Percentiles rank a stretch among this genome's conserved stretches.
These are phyloP conservation scores for Colletotrichum caudatum DNA, from an alignment of 2,329 filamentous ascomycete species.

Conservation along the genomic window DNA sequence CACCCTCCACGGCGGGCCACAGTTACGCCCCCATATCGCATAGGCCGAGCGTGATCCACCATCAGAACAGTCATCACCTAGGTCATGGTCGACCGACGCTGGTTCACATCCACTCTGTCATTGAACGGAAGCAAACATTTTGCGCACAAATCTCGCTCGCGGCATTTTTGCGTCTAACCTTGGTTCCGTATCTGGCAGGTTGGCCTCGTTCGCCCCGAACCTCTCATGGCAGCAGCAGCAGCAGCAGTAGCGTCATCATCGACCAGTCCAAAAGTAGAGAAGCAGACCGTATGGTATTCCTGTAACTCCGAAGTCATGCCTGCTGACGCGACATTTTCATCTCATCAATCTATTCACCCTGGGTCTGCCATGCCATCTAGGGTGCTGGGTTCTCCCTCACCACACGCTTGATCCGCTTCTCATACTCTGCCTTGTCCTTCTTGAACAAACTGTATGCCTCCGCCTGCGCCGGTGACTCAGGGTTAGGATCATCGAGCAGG, in stretches of 20 bases:
- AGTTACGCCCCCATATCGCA: constrained; percentile 19
- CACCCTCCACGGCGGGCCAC: constrained; percentile 23
- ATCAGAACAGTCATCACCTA: constrained; percentile 15
- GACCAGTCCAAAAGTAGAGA: constrained; percentile 36
- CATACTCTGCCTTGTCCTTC: constrained; percentile 88
- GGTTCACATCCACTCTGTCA: neutral
- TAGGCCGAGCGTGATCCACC: constrained; percentile 5
- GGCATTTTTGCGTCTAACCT: neutral
- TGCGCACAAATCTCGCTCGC: constrained; percentile 1
- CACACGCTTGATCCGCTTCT: constrained; percentile 86
- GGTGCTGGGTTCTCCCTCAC: constrained; percentile 91
- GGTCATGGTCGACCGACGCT: neutral
- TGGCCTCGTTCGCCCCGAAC: constrained; percentile 7
- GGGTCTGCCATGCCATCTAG: constrained; percentile 51
- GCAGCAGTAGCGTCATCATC: constrained; percentile 23
- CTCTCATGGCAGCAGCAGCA: constrained; percentile 21
- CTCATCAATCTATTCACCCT: constrained; percentile 17
- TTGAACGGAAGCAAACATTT: neutral
- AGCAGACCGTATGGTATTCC: constrained; percentile 41
- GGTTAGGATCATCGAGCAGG: constrained; percentile 94
- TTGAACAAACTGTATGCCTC: constrained; percentile 98
- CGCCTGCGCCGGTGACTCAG: constrained; percentile 94
- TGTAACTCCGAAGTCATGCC: constrained; percentile 37
- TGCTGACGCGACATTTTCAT: constrained; percentile 23
- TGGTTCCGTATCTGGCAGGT: neutral